Evolutionary conservation across 2,329 filamentous ascomycete genomes (phyloP), one percentile per base, ranked within the genome.

Genomic region (Clarireedia hainanense): DNA sequence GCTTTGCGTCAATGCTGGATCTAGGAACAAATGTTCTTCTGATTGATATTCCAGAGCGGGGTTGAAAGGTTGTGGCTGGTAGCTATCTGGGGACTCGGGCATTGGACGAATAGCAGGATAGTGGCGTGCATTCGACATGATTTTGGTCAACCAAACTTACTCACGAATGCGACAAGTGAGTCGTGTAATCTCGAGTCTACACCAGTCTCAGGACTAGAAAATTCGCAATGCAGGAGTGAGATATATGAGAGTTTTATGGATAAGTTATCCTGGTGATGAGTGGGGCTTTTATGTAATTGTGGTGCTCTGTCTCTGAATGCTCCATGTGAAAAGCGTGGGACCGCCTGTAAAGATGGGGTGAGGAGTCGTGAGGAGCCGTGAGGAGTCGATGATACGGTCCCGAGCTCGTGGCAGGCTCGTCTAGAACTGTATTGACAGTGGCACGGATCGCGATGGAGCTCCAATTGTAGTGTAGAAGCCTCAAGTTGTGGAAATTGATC

Each of bases 341-440:
- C 9, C 45, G 34, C 34, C 17, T 17, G 34, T 39, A 24, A 36
- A 49, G 34, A 47, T 47, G 43, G 17, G 37, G n/a, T 40, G 46
- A 50, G 37, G 46, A 46, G 52, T 55, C 14, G 52, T 43, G 50
- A 50, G 37, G 46, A 46, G 52, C 50, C 14, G 52, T 43, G 50
- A 55, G 46, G 46, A 24, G 52, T 26, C 48, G 45, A 47, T 49
- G 12, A 54, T 15, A 40, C 34, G 43, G 47, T 49, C 27, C 17
- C 12, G 34, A 39, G 43, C 26, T 26, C 37, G 52, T 40, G 39
- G 39, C 26, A 53, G 51, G 42, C 34, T 7, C 30, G 15, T 36
- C 52, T 42, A 55, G 52, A 50, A 47, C 17, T 42, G 45, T 46
- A 55, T 55, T 43, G 26, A 6, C 5, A 30, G 17, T 20, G 6